Percentiles rank a stretch among this genome's conserved stretches.
phyloP scores from a whole-genome alignment of 768 basidiomycete genomes.

The Suillus brevipes region DNA sequence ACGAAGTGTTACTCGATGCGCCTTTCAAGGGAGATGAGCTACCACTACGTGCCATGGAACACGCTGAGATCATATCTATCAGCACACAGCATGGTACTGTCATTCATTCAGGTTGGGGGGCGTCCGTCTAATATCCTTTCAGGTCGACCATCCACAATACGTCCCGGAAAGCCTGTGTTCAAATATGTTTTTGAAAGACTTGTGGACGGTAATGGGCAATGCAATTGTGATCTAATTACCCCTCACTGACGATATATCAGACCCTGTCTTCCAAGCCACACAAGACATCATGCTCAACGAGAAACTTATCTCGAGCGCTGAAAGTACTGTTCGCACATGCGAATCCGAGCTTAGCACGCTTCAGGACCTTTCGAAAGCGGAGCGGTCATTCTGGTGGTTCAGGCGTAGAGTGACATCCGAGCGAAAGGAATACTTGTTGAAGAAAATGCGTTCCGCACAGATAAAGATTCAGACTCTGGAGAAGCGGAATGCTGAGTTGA shows the following conservation, averaged over 20 bases:
- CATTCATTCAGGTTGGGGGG: not conserved
- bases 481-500: slow-evolving; percentile 66
- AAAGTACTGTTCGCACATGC: slow-evolving; percentile 64
- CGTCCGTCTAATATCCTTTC: not conserved
- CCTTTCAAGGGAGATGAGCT: slow-evolving; percentile 92
- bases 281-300: slow-evolving; percentile 84
- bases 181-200: slow-evolving; percentile 82
- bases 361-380: slow-evolving; percentile 57
- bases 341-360: slow-evolving; percentile 76
- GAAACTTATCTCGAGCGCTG: slow-evolving; percentile 56
- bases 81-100: slow-evolving; percentile 67
- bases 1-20: slow-evolving; percentile 76
- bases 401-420: slow-evolving; percentile 51
- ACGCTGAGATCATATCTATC: slow-evolving; percentile 84
- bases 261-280: slow-evolving; percentile 73
- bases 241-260: slow-evolving; percentile 35
- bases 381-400: slow-evolving; percentile 46
- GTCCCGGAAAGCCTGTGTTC: slow-evolving; percentile 90
- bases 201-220: slow-evolving; percentile 55
- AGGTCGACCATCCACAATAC: slow-evolving; percentile 84
- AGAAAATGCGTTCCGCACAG: slow-evolving; percentile 73
- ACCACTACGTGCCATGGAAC: slow-evolving; percentile 81
- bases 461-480: slow-evolving; percentile 71
- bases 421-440: slow-evolving; percentile 66
- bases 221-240: slow-evolving; percentile 1